phyloP scores from a whole-genome alignment of 345 rosid species.

The Physaria fendleri region DNA sequence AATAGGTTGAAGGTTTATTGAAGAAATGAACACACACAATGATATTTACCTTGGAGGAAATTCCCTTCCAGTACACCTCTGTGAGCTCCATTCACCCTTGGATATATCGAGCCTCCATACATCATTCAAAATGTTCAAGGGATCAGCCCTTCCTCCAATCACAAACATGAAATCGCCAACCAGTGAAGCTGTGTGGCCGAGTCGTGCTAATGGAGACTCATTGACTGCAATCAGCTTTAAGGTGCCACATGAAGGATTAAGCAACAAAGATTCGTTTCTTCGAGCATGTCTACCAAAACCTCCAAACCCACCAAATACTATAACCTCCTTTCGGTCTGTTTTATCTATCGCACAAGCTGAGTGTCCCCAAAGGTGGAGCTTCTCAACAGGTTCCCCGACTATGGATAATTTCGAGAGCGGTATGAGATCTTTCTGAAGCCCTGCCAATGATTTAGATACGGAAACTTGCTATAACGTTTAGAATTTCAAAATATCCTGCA shows the following conservation, averaged over 20 bases:
- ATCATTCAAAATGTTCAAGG: constrained; percentile 56
- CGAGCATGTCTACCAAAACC: constrained; percentile 88
- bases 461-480: constrained; percentile 56
- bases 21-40: not conserved
- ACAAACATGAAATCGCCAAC: constrained; percentile 60
- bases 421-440: constrained; percentile 37
- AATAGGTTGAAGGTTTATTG: not conserved
- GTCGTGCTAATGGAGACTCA: constrained; percentile 60
- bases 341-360: constrained; percentile 50
- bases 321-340: constrained; percentile 26
- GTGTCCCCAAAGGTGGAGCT: constrained; percentile 89
- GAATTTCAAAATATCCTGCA: constrained; percentile 55
- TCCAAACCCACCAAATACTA: constrained; percentile 77
- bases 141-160: constrained; percentile 87
- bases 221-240: constrained; percentile 37
- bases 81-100: constrained; percentile 47
- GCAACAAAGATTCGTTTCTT: constrained; percentile 57
- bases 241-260: constrained; percentile 49
- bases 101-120: constrained; percentile 61
- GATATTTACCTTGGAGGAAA: constrained; percentile 67
- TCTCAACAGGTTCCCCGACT: constrained; percentile 62
- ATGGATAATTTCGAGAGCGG: constrained; percentile 35
- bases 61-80: constrained; percentile 45
- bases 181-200: constrained; percentile 76
- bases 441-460: constrained; percentile 77